phyloP scores from a whole-genome alignment of 2,329 filamentous ascomycete genomes.

The Xylaria sp. region DNA sequence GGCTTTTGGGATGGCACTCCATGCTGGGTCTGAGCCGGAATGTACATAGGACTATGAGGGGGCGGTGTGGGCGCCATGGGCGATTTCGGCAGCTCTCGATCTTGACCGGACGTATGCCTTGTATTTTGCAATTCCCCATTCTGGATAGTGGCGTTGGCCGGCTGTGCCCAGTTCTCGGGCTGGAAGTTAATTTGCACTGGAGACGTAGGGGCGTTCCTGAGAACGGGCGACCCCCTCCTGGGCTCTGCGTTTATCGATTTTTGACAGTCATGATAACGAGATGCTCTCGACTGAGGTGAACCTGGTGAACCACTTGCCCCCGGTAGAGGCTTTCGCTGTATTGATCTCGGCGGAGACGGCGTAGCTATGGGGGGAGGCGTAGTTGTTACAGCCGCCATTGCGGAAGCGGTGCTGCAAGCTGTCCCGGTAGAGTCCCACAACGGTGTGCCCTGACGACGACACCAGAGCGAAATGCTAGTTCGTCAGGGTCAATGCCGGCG shows the following conservation, averaged over 20 bases:
- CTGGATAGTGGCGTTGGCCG: conserved; percentile 65
- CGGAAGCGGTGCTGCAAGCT: conserved; percentile 31
- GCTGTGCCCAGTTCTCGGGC: conserved; percentile 62
- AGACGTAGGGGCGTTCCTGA: conserved; percentile 65
- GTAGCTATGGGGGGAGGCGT: conserved; percentile 45
- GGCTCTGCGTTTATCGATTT: conserved; percentile 19
- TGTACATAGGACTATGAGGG: conserved; percentile 49
- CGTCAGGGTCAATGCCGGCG: conserved; percentile 22
- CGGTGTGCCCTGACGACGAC: conserved; percentile 34
- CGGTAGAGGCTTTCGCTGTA: conserved; percentile 47
- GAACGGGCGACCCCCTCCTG: conserved; percentile 53
- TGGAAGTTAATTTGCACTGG: conserved; percentile 67
- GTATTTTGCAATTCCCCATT: conserved; percentile 45
- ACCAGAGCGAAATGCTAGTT: conserved; percentile 21
- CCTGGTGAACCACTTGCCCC: conserved; percentile 49
- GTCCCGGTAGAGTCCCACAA: conserved; percentile 40
- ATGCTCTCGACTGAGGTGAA: conserved; percentile 50
- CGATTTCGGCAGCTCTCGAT: conserved; percentile 50
- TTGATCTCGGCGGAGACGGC: conserved; percentile 46
- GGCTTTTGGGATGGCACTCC: conserved; percentile 33
- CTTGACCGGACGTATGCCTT: conserved; percentile 36
- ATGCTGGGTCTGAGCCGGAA: conserved; percentile 38
- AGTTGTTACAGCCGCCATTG: conserved; percentile 49
- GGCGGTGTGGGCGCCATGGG: conserved; percentile 54
- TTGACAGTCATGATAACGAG: conserved; percentile 39